phyloP scores from a whole-genome alignment of 2,329 filamentous ascomycete genomes.

The Diaporthe eres region DNA sequence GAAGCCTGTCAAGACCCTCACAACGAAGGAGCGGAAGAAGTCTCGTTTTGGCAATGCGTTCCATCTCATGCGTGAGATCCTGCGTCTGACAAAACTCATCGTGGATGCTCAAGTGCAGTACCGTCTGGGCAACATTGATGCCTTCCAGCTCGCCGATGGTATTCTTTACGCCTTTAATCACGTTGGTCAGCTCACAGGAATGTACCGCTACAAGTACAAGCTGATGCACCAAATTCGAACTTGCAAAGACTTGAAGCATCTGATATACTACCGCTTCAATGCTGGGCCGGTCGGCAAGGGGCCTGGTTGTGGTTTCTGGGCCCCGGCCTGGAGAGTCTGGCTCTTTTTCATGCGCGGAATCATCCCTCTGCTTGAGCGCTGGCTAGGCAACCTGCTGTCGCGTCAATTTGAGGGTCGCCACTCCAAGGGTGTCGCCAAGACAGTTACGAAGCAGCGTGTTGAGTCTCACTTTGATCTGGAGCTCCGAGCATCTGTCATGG shows the following conservation, averaged over 20 bases:
- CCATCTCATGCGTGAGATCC: constrained; percentile 97
- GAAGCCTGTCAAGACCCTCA: constrained; percentile 98
- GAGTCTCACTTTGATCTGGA: constrained; percentile 99
- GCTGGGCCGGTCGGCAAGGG: constrained; percentile 97
- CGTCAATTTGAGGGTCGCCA: constrained; percentile 98
- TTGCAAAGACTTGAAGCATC: constrained; percentile 98
- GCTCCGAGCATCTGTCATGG: constrained; percentile 97
- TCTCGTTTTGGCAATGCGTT: constrained; percentile 99
- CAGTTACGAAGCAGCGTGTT: constrained; percentile 98
- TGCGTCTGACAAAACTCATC: constrained; percentile 95
- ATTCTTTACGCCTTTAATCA: constrained; percentile 99
- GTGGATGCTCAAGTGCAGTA: constrained; percentile 99
- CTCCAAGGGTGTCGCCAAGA: constrained; percentile 99
- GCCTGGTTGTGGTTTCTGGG: constrained; percentile 98
- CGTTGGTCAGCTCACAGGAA: constrained; percentile 96
- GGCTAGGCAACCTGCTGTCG: constrained; percentile 96
- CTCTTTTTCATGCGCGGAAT: constrained; percentile 99
- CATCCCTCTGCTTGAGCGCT: constrained; percentile 94
- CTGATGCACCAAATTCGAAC: constrained; percentile 99
- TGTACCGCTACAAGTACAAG: constrained; percentile 99
- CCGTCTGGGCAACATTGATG: constrained; percentile 96
- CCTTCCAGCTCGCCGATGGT: constrained; percentile 97
- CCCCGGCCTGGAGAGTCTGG: constrained; percentile 98
- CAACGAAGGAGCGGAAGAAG: constrained; percentile 99
- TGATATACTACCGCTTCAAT: constrained; percentile 99